phyloP scores from a whole-genome alignment of 73 alveolate species.

The Paramecium sexaurelia region DNA sequence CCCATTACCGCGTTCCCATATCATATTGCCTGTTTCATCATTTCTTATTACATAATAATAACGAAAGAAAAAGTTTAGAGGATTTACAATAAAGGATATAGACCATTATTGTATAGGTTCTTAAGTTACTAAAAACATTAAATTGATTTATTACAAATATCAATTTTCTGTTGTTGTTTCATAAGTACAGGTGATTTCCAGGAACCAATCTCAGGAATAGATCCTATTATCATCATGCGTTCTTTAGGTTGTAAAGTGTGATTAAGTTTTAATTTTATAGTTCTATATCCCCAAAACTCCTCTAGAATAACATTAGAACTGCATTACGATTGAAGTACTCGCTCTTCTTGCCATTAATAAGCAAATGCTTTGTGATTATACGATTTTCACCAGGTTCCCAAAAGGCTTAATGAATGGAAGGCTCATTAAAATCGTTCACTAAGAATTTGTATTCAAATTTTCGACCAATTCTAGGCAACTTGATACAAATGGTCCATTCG shows the following conservation, averaged over 20 bases:
- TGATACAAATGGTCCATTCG: constrained; percentile 18
- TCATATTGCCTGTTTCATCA: constrained; percentile 1
- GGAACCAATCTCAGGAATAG: constrained; percentile 21
- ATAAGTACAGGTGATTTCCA: constrained; percentile 35
- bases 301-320: neutral
- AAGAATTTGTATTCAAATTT: constrained; percentile 20
- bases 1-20: constrained; percentile 51
- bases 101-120: constrained; percentile 31
- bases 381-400: constrained; percentile 61
- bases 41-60: constrained; percentile 45
- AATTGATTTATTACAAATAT: neutral
- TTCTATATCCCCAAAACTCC: constrained; percentile 53
- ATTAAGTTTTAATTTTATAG: neutral
- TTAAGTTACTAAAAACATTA: neutral
- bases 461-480: neutral
- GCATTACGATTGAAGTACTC: constrained; percentile 34
- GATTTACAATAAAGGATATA: neutral
- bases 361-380: neutral
- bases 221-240: constrained; percentile 27
- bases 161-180: neutral
- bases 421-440: neutral
- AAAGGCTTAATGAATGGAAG: neutral
- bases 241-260: constrained; percentile 23
- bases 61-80: neutral
- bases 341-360: neutral